Percentiles rank a stretch among this genome's conserved stretches.
Evolutionary conservation across 2,329 filamentous ascomycete species (phyloP).

Genomic region (Aspergillus udagawae): DNA sequence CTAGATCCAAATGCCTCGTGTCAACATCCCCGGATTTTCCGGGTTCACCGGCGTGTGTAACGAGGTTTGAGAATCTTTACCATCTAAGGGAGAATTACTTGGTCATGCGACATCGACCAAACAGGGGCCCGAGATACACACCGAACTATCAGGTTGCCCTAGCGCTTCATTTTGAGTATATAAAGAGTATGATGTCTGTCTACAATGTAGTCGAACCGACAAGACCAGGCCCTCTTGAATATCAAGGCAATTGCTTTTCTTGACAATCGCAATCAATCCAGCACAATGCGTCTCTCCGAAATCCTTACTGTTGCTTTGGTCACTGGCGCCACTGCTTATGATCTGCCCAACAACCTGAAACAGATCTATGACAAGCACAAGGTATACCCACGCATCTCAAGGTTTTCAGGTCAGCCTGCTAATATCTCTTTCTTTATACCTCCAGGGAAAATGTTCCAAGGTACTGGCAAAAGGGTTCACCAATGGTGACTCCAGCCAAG

Average conservation of each 20-base stretch:
- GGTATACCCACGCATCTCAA: not conserved
- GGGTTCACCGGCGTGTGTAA: not conserved
- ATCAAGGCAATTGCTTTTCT: not conserved
- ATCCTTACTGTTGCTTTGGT: not conserved
- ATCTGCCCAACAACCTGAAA: constrained; percentile 15
- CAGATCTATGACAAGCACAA: constrained; percentile 18
- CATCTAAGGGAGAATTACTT: not conserved
- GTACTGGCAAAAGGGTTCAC: constrained; percentile 17
- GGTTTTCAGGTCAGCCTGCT: not conserved
- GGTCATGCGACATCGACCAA: not conserved
- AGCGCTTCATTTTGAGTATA: not conserved
- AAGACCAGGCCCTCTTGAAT: not conserved
- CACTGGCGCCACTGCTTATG: constrained; percentile 6
- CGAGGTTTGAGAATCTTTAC: too few relatives aligned
- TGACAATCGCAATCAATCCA: not conserved
- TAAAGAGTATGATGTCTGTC: not conserved
- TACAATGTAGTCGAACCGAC: not conserved
- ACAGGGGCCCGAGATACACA: not conserved
- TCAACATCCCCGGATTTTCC: not conserved
- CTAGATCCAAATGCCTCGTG: not conserved
- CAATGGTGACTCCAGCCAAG: constrained; percentile 11
- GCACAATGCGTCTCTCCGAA: not conserved
- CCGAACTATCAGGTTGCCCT: not conserved
- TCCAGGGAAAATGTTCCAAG: constrained; percentile 13
- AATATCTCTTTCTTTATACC: not conserved